Evolutionary conservation across 129 eudicot genomes (phyloP), one percentile per base, ranked within the genome.

Genomic region (Flaveria brownii): DNA sequence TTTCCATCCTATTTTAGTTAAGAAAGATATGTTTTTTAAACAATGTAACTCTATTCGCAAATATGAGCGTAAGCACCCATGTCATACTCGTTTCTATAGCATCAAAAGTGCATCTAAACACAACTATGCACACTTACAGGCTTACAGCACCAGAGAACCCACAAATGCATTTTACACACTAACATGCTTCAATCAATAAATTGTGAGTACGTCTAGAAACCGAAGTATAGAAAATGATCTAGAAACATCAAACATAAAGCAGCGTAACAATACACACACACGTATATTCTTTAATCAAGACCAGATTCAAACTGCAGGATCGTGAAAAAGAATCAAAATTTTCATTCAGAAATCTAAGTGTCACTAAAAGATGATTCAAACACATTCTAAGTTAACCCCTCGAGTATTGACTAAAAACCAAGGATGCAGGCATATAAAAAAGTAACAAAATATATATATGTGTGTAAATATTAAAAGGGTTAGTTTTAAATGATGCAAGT

Each of bases 331-430:
- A 36, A 36, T 36, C 8, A 36, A 36, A 5, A 36, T 4, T 36
- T 36, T 36, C 41, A 36, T 36, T 36, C 1, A 7, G 41, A 36
- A 5, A 5, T 36, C 41, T 36, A 5, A 4, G 7, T 36, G 41
- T 36, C 41, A n/a, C 76, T 33, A 72, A 52, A 15, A 5, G 63
- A 72, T 72, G n/a, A 72, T 54, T 65, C 54, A 54, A 55, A 50
- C 55, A 52, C 16, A 16, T 71, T 9, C 64, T 51, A 71, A 22
- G 46, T 23, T 9, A 30, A 71, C n/a, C 43, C 46, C 49, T 26
- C 28, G 5, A 30, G 47, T 17, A 30, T 30, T 52, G 4, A 52
- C 9, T 30, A 60, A 14, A 33, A 74, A 61, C 28, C 78, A 56
- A 33, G 41, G 69, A 36, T 11, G 0, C 15, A 23, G 20, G 16